Conservation (phyloP, 352 stramenopile genomes). For the Pythium rishiriense region DNA sequence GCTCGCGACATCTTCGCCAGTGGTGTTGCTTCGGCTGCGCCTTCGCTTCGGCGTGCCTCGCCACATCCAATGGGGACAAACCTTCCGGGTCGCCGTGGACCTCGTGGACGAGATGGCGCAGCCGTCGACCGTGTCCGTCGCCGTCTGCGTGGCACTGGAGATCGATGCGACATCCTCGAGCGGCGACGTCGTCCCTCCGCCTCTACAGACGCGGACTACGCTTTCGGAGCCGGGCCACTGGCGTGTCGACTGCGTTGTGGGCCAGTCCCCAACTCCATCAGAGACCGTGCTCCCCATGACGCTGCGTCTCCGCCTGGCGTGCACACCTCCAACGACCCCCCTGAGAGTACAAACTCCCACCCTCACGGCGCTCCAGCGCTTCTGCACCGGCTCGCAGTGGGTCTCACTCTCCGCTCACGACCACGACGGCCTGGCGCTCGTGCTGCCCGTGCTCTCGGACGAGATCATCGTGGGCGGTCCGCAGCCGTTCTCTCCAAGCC, state of each 20-base stretch:
- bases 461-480: conserved; percentile 17
- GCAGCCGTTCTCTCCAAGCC: background rate
- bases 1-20: conserved; percentile 9
- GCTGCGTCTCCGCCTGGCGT: too few relatives aligned
- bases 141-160: background rate
- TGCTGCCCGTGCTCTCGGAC: conserved; percentile 41
- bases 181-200: background rate
- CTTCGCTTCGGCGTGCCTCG: conserved; percentile 44
- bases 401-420: conserved; percentile 24
- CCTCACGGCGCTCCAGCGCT: conserved; percentile 30
- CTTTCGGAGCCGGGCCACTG: conserved; percentile 1
- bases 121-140: background rate
- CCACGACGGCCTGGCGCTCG: conserved; percentile 31
- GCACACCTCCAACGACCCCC: too few relatives aligned
- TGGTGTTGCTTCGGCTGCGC: conserved; percentile 41
- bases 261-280: too few relatives aligned
- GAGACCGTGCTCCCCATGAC: too few relatives aligned
- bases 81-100: conserved; percentile 44
- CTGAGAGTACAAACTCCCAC: too few relatives aligned
- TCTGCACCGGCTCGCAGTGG: conserved; percentile 38
- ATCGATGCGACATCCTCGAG: background rate
- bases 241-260: conserved; percentile 17
- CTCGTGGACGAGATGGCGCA: conserved; percentile 65
- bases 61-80: conserved; percentile 23
- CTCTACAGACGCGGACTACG: background rate